Evolutionary conservation across 352 stramenopile species (phyloP), one percentile per base, ranked within the genome.

Genomic region (Phytopythium sindhum): DNA sequence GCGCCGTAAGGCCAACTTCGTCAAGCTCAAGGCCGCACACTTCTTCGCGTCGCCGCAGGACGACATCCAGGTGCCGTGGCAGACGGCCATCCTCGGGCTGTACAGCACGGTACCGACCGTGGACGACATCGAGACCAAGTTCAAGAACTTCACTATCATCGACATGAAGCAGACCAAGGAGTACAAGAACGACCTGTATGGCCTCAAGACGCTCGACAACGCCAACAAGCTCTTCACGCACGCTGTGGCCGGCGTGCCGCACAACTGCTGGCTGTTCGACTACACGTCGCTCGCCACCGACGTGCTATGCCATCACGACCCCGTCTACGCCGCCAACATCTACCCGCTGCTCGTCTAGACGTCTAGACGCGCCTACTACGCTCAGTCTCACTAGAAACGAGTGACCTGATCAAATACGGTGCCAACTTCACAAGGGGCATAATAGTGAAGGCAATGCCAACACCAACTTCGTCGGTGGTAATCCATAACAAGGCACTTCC

Each of bases 31-130:
- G 39, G 64, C 63, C 12, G 78, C 75, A 2, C 72, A 85, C 64
- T 84, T 81, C 69, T 81, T 87, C 41, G 69, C 69, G 0, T 84
- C 75, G 7, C 74, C 75, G 2, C 37, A 73, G 44, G 78, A 84
- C 33, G 75, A 74, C 10, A n/a, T 77, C 4, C 63, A 81, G 45
- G 31, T 66, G 4, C 74, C 76, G 33, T 88, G 72, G 74, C 76
- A 88, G 47, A 71, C 57, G 21, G 72, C 60, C 0, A 29, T 77
- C 2, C 58, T 84, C 4, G 68, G 75, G 24, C 69, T 74, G 26
- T 88, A 85, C 67, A 71, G 66, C 35, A 66, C 70, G 5, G 72
- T 88, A 0, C 54, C 45, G 0, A 67, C 56, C 0, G n/a, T 73
- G 14, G 64, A 72, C 17, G 70, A 70, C 17, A 23, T 81, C 12